These are phyloP conservation scores for Sporothrix luriei DNA, from an alignment of 2,329 filamentous ascomycete species.

Conservation along the genomic window DNA sequence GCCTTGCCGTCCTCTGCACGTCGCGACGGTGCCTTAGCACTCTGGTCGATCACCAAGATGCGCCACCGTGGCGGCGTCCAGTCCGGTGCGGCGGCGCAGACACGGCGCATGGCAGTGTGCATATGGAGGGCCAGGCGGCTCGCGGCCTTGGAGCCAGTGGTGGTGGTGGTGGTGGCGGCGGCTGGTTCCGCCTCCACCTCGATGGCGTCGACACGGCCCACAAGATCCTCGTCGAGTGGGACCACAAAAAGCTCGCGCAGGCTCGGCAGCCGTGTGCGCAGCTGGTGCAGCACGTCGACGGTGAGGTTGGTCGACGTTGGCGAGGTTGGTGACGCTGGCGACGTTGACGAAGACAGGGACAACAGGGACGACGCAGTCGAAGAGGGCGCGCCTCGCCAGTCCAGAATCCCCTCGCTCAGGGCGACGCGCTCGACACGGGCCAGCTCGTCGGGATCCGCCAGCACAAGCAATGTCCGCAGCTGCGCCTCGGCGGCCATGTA, in stretches of 20 bases:
- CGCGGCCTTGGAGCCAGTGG: slow-evolving; percentile 34
- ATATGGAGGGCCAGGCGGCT: slow-evolving; percentile 45
- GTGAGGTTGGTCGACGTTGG: slow-evolving; percentile 44
- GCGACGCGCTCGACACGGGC: slow-evolving; percentile 49
- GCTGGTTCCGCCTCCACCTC: slow-evolving; percentile 36
- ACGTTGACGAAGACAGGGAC: not conserved
- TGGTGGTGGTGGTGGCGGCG: too few species aligned
- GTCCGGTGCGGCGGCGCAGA: slow-evolving; percentile 32
- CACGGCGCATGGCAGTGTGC: slow-evolving; percentile 29
- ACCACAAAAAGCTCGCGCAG: slow-evolving; percentile 52
- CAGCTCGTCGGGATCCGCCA: slow-evolving; percentile 49
- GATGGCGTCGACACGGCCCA: slow-evolving; percentile 40
- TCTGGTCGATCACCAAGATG: slow-evolving; percentile 41
- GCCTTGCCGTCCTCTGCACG: not conserved
- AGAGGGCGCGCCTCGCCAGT: not conserved
- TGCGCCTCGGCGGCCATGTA: slow-evolving; percentile 52
- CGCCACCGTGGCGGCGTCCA: slow-evolving; percentile 47
- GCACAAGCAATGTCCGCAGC: slow-evolving; percentile 50
- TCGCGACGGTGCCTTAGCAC: not conserved
- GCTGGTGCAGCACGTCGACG: slow-evolving; percentile 46
- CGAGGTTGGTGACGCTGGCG: too few species aligned
- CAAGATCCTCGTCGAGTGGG: slow-evolving; percentile 45
- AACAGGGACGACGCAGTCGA: not conserved
- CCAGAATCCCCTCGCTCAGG: slow-evolving; percentile 51
- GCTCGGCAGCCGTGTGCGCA: slow-evolving; percentile 46